A percentile compares a stretch with the other conserved stretches of the same genome.
These are phyloP conservation scores for Aquanectria penicillioides DNA, from an alignment of 2,329 filamentous ascomycete genomes.

Conservation along the genomic window DNA sequence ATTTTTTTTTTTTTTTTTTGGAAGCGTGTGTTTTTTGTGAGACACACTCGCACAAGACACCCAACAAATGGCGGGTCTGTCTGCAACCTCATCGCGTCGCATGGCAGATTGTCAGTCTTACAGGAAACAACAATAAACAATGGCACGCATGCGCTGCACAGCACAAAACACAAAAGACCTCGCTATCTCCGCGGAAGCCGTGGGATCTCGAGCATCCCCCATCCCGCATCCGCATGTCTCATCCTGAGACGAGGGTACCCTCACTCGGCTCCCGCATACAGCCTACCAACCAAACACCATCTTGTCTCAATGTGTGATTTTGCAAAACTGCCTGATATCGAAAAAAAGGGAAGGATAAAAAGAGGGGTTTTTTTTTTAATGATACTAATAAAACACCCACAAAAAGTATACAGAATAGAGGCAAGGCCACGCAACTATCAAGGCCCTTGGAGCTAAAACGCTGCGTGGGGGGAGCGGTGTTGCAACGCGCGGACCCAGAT, in stretches of 20 bases:
- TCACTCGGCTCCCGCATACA: background rate
- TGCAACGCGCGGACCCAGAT: conserved; percentile 7
- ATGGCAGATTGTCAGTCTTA: too few relatives aligned
- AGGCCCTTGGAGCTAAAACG: background rate
- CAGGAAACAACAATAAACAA: background rate
- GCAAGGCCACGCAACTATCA: background rate
- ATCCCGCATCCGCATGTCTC: conserved; percentile 6
- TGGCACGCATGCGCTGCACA: background rate
- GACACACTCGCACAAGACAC: too few relatives aligned
- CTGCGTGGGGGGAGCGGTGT: conserved; percentile 8
- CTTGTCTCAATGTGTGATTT: too few relatives aligned
- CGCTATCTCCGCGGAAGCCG: background rate
- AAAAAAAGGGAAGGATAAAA: too few relatives aligned
- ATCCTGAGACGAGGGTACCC: conserved; percentile 16
- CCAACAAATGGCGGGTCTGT: too few relatives aligned
- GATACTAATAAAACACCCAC: too few relatives aligned
- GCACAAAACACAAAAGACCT: conserved; percentile 1
- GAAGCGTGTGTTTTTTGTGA: too few relatives aligned
- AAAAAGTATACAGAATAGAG: too few relatives aligned
- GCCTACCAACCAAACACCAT: too few relatives aligned
- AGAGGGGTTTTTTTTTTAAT: too few relatives aligned
- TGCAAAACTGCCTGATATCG: too few relatives aligned
- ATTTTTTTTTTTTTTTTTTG: background rate
- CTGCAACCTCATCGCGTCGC: too few relatives aligned
- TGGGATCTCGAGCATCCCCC: background rate